A percentile compares a stretch with the other conserved stretches of the same genome.
phyloP scores from a whole-genome alignment of 768 basidiomycete species.

The Leccinum truebloodii region DNA sequence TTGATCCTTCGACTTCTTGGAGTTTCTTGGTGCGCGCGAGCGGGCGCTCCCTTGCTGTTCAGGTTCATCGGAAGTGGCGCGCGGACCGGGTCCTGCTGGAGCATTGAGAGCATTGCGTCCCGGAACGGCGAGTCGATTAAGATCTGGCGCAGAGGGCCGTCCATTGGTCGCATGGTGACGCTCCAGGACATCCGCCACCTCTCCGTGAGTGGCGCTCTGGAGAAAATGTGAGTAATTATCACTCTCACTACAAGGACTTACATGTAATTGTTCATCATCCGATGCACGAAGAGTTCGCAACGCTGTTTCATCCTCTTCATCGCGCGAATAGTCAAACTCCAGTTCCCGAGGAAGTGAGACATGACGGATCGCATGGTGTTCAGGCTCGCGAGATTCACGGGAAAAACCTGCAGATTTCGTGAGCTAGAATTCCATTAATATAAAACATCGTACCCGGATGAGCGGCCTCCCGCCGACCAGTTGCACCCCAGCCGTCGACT shows the following conservation, averaged over 20 bases:
- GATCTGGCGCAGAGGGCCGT: not conserved
- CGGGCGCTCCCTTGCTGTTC: not conserved
- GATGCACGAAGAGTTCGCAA: not conserved
- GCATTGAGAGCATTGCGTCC: not conserved
- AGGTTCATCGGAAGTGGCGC: not conserved
- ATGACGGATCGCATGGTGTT: not conserved
- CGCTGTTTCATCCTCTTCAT: not conserved
- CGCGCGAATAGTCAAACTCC: not conserved
- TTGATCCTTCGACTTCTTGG: no score
- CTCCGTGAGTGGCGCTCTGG: not conserved
- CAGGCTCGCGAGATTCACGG: not conserved
- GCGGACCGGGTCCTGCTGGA: not conserved
- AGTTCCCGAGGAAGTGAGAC: not conserved
- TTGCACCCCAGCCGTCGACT: not conserved
- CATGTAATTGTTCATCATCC: not conserved
- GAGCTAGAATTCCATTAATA: not conserved
- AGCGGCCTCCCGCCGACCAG: not conserved
- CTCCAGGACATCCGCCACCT: not conserved
- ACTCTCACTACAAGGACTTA: not conserved
- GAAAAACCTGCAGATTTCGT: not conserved
- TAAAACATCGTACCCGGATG: not conserved
- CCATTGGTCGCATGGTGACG: not conserved
- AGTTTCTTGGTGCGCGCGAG: no score
- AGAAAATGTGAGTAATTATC: not conserved
- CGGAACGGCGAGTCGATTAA: not conserved